These are phyloP conservation scores for Cystofilobasidium ferigula DNA, from an alignment of 768 basidiomycete species.

Conservation along the genomic window DNA sequence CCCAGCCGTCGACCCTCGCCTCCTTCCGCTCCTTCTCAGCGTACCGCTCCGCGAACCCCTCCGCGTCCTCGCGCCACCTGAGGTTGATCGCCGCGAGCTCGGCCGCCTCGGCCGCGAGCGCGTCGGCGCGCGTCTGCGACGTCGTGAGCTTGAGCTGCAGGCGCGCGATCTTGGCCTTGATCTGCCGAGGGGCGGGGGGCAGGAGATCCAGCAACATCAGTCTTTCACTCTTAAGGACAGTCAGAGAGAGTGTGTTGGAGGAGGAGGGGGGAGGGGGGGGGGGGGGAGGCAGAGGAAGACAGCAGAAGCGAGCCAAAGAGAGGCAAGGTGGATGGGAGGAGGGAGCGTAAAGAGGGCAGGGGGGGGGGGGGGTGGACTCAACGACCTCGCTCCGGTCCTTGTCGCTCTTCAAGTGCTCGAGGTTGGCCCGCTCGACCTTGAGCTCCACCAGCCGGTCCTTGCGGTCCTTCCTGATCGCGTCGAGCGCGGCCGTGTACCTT, in stretches of 20 bases:
- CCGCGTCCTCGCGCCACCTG: constrained; percentile 64
- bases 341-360: background rate
- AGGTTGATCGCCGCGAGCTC: constrained; percentile 45
- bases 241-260: too few species aligned
- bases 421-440: constrained; percentile 81
- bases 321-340: background rate
- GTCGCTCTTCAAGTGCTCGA: constrained; percentile 64
- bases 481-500: constrained; percentile 96
- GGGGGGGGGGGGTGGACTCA: constrained; percentile 29
- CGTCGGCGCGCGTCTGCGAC: constrained; percentile 65
- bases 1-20: constrained; percentile 41
- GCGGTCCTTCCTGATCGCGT: constrained; percentile 75
- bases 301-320: background rate
- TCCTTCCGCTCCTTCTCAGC: constrained; percentile 55
- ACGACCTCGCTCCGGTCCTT: constrained; percentile 73
- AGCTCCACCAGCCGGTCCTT: constrained; percentile 84
- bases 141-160: constrained; percentile 52
- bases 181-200: too few species aligned
- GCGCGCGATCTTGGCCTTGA: constrained; percentile 55
- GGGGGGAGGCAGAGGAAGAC: background rate
- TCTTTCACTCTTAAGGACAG: too few species aligned
- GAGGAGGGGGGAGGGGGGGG: background rate
- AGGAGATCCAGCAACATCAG: too few species aligned
- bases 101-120: constrained; percentile 56
- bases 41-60: constrained; percentile 76